Evolutionary conservation across 805 yeast genomes (phyloP), one percentile per base, ranked within the genome.

Genomic region (Hemisphaericaspora nanyangensis): DNA sequence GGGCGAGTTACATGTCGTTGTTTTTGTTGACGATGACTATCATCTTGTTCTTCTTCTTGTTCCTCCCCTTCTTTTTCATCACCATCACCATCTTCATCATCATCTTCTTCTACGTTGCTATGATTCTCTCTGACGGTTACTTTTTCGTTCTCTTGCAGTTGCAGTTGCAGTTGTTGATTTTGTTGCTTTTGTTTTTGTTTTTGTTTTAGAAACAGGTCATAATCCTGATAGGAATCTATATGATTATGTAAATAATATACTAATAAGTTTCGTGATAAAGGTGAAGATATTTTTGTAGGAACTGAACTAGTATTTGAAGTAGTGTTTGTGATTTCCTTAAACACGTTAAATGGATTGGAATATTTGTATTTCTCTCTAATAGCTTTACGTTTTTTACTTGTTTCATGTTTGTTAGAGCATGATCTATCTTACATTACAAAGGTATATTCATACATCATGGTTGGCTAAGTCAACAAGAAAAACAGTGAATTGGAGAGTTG

Each of bases 311-410:
- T 30, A n/a, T 15, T 12, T 7, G 11, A 22, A 22, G 11, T 7
- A 7, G 7, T 22, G 26, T 7, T 11, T 7, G 10, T 22, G 26
- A 22, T 22, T 5, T 37, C 27, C 20, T 26, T 31, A 26, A 32
- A 20, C 12, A 31, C 6, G 5, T 26, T 16, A 3, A 32, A 27
- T 17, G 22, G n/a, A 28, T 37, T 37, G 17, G 8, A 19, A 20
- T 31, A 37, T 17, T 22, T 10, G 7, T 4, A 31, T 7, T 22
- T 7, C 10, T 32, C 18, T 8, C 36, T 24, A 8, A 37, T 18
- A 13, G 27, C 19, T 20, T 37, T 29, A 28, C 40, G 40, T 17
- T 24, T 8, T 22, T 22, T 22, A 8, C 26, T 22, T 22, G n/a
- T n/a, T n/a, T n/a, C n/a, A n/a, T n/a, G n/a, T n/a, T n/a, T n/a